Evolutionary conservation across 23 red algal species (phyloP).

Genomic region (Gracilaria domingensis): DNA sequence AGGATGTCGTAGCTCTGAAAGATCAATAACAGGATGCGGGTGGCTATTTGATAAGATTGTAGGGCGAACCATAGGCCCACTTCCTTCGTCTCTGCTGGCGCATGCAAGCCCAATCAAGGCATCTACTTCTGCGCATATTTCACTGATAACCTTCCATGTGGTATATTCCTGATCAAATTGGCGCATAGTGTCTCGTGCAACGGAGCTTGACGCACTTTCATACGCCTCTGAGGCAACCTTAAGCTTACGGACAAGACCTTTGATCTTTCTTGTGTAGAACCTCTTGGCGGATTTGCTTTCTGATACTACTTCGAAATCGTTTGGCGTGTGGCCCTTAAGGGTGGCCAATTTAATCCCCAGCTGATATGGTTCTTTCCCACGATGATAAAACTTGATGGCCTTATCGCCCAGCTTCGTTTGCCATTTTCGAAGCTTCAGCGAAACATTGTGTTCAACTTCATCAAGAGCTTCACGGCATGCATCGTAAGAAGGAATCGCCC

Average conservation of each 20-base stretch:
- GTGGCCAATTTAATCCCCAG: constrained; percentile 72
- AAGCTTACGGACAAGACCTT: constrained; percentile 44
- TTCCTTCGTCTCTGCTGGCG: constrained; percentile 51
- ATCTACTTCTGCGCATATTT: constrained; percentile 81
- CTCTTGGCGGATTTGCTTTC: constrained; percentile 86
- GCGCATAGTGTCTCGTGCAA: constrained; percentile 69
- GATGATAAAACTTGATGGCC: constrained; percentile 86
- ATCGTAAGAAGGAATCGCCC: constrained; percentile 53
- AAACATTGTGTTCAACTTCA: constrained; percentile 58
- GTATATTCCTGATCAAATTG: constrained; percentile 81
- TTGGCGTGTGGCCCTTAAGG: constrained; percentile 53
- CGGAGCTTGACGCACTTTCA: constrained; percentile 42
- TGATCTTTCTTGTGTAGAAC: constrained; percentile 86
- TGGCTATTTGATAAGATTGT: constrained; percentile 52
- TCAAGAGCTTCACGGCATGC: constrained; percentile 49
- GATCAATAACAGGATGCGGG: constrained; percentile 55
- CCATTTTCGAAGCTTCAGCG: constrained; percentile 61
- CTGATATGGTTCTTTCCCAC: constrained; percentile 93
- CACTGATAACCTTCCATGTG: constrained; percentile 64
- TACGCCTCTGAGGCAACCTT: constrained; percentile 67
- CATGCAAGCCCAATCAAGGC: constrained; percentile 75
- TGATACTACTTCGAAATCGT: constrained; percentile 85
- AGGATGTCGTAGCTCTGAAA: constrained; percentile 64
- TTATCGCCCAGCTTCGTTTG: constrained; percentile 48
- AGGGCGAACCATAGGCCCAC: constrained; percentile 66